Evolutionary conservation across 148 eudicot species (phyloP).

Genomic region (Amaranthus hypochondriacus): DNA sequence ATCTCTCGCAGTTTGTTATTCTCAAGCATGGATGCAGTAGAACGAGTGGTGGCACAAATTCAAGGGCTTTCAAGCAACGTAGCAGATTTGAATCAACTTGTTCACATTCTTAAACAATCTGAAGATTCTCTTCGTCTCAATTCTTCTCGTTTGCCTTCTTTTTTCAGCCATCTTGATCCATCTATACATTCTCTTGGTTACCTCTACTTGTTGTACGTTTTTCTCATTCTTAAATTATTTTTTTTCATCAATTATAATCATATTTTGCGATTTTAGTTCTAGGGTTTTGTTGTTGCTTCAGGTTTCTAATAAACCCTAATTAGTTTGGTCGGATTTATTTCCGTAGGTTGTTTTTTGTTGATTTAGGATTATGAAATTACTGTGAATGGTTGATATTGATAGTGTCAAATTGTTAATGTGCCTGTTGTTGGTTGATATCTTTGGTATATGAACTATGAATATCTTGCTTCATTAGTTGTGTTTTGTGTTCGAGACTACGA

Average conservation of each 20-base stretch:
- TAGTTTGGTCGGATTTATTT: no score
- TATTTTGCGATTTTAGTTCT: background rate
- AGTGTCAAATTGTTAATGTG: no score
- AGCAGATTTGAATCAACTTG: slow-evolving; percentile 51
- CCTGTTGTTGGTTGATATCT: no score
- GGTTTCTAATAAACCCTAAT: background rate
- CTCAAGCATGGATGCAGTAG: slow-evolving; percentile 43
- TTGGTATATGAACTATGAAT: no score
- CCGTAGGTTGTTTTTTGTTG: no score
- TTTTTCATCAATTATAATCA: background rate
- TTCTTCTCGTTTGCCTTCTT: slow-evolving; percentile 41
- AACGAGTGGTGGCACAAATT: slow-evolving; percentile 61
- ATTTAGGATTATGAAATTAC: no score
- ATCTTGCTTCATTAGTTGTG: no score
- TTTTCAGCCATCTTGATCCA: slow-evolving; percentile 59
- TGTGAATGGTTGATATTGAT: no score
- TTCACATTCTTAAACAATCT: slow-evolving; percentile 47
- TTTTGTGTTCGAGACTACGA: no score
- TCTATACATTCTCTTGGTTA: slow-evolving; percentile 74
- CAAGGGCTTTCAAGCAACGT: slow-evolving; percentile 55
- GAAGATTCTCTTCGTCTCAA: slow-evolving; percentile 52
- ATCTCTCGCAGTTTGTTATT: no score
- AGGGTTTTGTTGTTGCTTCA: slow-evolving; percentile 3
- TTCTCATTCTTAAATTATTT: background rate
- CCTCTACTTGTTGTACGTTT: slow-evolving; percentile 61